Evolutionary conservation across 371 early-diverging fungal genomes (phyloP).

Genomic region (Mucor mucedo): DNA sequence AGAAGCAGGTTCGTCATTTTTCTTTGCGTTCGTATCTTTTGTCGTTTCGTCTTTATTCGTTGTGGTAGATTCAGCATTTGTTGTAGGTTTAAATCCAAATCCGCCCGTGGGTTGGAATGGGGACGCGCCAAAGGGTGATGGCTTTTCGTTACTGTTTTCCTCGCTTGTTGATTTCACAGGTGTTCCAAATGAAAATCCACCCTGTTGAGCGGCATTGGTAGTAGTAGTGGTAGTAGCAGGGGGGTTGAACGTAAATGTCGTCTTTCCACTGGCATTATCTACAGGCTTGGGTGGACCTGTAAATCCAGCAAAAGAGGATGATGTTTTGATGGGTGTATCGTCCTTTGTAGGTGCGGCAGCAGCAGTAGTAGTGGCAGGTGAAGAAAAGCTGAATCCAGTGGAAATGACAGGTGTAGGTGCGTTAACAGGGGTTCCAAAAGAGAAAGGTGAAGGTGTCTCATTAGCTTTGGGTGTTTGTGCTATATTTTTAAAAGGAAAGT

Average conservation of each 20-base stretch:
- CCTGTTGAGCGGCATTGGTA: no score
- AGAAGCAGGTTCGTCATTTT: no score
- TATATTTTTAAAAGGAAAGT: not conserved
- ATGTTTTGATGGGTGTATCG: not conserved
- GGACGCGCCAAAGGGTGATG: slow-evolving; percentile 1
- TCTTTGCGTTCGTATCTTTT: no score
- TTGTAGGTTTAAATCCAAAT: no score
- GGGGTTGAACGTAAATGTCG: no score
- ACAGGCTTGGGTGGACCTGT: not conserved
- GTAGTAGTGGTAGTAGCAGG: not conserved
- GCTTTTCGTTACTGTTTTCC: not conserved
- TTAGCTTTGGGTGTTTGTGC: not conserved
- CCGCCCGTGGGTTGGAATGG: not conserved
- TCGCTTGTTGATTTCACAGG: not conserved
- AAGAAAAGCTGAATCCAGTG: slow-evolving; percentile 17
- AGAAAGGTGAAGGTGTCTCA: not conserved
- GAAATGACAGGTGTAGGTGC: slow-evolving; percentile 2
- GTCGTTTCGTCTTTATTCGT: no score
- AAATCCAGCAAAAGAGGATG: slow-evolving; percentile 6
- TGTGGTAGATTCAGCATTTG: no score
- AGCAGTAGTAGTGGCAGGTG: slow-evolving; percentile 3
- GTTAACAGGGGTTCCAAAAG: not conserved
- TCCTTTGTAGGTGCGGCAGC: not conserved
- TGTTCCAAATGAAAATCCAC: no score
- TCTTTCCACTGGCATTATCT: no score